These are phyloP conservation scores for Hansenula lynferdii DNA, from an alignment of 1,139 yeast species.

Conservation along the genomic window DNA sequence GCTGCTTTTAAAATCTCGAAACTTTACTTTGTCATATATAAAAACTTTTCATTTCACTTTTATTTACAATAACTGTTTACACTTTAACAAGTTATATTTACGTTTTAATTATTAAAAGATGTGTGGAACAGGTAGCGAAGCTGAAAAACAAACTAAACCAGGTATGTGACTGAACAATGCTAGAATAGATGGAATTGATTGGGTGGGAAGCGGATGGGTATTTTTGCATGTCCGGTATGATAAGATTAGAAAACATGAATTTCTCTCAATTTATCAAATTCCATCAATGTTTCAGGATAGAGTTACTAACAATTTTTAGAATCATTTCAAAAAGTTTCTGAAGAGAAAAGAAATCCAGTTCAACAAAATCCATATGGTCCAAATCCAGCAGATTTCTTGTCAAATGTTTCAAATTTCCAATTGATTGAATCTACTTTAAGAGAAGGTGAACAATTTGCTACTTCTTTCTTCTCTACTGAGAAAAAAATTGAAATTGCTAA, in stretches of 20 bases:
- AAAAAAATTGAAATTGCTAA: constrained; percentile 97
- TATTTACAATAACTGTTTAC: background rate
- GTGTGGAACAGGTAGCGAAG: too few relatives aligned
- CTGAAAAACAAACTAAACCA: too few relatives aligned
- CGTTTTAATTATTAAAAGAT: background rate
- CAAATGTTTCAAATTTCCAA: constrained; percentile 87
- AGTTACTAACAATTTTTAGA: background rate
- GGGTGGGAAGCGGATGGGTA: too few relatives aligned
- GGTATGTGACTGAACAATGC: too few relatives aligned
- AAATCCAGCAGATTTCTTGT: constrained; percentile 86
- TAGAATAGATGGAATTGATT: too few relatives aligned
- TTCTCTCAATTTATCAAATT: too few relatives aligned
- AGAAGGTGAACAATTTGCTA: constrained; percentile 99
- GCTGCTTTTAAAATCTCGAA: too few relatives aligned
- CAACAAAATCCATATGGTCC: constrained; percentile 86
- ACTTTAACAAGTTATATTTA: background rate
- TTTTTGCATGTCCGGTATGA: too few relatives aligned
- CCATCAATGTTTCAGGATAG: too few relatives aligned
- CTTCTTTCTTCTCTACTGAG: constrained; percentile 91
- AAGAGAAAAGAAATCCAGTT: constrained; percentile 30
- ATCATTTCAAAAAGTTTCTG: constrained; percentile 43
- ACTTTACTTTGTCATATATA: too few relatives aligned
- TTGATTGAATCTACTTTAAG: constrained; percentile 92
- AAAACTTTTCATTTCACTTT: background rate
- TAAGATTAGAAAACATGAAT: too few relatives aligned